These are phyloP conservation scores for Ceratocystis albifundus DNA, from an alignment of 2,329 filamentous ascomycete genomes.

Conservation along the genomic window DNA sequence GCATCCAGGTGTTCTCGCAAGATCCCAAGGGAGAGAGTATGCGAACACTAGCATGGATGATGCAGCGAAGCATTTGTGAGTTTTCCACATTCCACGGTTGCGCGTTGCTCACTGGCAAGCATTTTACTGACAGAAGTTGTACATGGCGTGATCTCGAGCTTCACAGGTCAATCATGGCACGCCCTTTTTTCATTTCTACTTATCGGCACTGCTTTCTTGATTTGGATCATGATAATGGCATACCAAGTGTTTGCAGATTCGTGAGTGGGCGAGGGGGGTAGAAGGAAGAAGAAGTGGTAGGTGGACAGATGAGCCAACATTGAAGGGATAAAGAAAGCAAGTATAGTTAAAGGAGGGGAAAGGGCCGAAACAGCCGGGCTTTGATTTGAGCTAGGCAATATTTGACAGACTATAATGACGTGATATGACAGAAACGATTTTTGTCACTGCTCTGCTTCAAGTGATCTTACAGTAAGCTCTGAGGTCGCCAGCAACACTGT, in stretches of 20 bases:
- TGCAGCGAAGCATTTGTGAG: slow-evolving; percentile 53
- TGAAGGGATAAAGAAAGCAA: not conserved
- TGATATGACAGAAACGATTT: too few relatives aligned
- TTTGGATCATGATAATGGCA: slow-evolving; percentile 60
- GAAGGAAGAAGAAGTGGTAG: not conserved
- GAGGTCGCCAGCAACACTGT: too few relatives aligned
- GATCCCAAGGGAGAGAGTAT: slow-evolving; percentile 41
- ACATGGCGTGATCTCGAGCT: too few relatives aligned
- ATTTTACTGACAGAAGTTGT: too few relatives aligned
- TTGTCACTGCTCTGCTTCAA: too few relatives aligned
- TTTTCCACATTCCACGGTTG: slow-evolving; percentile 23
- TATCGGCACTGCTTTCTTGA: slow-evolving; percentile 46
- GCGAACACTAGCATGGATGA: slow-evolving; percentile 50
- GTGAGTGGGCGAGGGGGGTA: slow-evolving; percentile 23
- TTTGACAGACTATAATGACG: too few relatives aligned
- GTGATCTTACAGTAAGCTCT: too few relatives aligned
- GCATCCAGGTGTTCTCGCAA: slow-evolving; percentile 44
- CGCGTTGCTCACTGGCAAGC: too few relatives aligned
- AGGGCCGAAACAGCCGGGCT: not conserved
- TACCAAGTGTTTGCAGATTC: slow-evolving; percentile 49
- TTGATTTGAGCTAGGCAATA: not conserved
- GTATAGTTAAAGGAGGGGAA: not conserved
- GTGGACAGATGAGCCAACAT: not conserved
- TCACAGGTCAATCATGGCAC: slow-evolving; percentile 49
- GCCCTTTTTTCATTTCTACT: slow-evolving; percentile 52